Percentiles rank a stretch among this genome's conserved stretches.
Evolutionary conservation across 768 basidiomycete species (phyloP).

Genomic region (Coprinellus micaceus): DNA sequence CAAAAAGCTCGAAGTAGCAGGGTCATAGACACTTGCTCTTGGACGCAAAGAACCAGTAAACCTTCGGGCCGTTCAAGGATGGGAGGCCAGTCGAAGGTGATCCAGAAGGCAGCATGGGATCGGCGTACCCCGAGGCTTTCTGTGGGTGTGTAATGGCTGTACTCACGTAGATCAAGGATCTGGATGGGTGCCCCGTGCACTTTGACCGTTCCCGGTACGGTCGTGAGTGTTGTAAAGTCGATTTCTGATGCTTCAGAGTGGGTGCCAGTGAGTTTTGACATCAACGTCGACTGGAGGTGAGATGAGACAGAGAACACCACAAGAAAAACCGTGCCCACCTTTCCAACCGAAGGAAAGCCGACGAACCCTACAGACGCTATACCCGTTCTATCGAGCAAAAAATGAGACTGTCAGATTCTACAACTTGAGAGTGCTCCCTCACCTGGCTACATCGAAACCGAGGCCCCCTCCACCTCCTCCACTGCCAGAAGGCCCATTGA

Average conservation of each 20-base stretch:
- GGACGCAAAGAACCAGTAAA: no score
- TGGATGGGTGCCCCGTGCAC: conserved; percentile 97
- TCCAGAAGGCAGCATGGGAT: no score
- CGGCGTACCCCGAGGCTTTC: no score
- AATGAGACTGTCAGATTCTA: not conserved
- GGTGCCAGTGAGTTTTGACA: conserved; percentile 95
- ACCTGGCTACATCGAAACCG: conserved; percentile 94
- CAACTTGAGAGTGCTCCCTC: not conserved
- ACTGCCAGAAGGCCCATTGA: conserved; percentile 67
- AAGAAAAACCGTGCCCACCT: conserved; percentile 41
- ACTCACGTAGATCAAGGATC: conserved; percentile 83
- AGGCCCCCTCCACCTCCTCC: conserved; percentile 86
- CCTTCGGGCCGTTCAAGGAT: not conserved
- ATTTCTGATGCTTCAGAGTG: conserved; percentile 95
- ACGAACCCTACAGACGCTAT: conserved; percentile 95
- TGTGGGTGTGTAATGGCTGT: no score
- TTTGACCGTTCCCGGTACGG: conserved; percentile 90
- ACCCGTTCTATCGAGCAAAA: conserved; percentile 60
- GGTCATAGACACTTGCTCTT: no score
- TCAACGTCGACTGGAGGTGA: conserved; percentile 69
- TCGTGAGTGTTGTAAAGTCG: conserved; percentile 95
- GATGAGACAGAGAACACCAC: conserved; percentile 3
- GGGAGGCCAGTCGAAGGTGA: no score
- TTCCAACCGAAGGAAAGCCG: conserved; percentile 92
- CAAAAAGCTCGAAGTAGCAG: no score